Evolutionary conservation across 2,329 filamentous ascomycete species (phyloP), one percentile per base, ranked within the genome.

Genomic region (Colletotrichum costaricense): DNA sequence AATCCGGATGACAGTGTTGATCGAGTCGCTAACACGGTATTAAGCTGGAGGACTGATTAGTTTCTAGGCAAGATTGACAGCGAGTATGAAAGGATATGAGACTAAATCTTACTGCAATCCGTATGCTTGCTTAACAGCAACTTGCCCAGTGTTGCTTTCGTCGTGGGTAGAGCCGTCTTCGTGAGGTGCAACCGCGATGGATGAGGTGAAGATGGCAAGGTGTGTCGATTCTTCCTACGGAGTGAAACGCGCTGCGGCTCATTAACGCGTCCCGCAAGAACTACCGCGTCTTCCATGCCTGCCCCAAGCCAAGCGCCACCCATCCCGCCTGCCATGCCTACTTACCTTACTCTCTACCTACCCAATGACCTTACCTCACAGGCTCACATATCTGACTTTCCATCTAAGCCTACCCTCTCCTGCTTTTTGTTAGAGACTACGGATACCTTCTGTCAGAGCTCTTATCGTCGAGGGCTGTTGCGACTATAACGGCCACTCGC

Each of bases 351-450:
- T 14, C 6, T 16, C 14, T 19, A 16, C 6, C 33, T 35, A 35
- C 33, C 33, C 33, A 35, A 35, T 2, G 16, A 38, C 62, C 62
- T 64, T 28, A 64, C 46, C 46, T 55, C 8, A 42, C 38, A 6
- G 16, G 5, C 42, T 49, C 19, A 49, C 42, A 49, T 9, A n/a
- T 22, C 19, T 19, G 38, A 49, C 19, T 49, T 22, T 11, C 8
- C 42, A 49, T 9, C 42, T 19, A 9, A n/a, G 19, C 19, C 7
- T n/a, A 49, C 42, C 3, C 19, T 49, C 80, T 82, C 26, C 65
- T 83, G 62, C 80, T 80, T 65, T 83, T 80, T 70, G 77, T 80
- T 3, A 49, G 19, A n/a, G 19, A 49, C 3, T 22, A 49, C 42
- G 38, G 38, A 8, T n/a, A 49, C 19, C 4, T 22, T 22, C 42